Conservation (phyloP, 441 rosid genomes). For the Syzygium malaccense region DNA sequence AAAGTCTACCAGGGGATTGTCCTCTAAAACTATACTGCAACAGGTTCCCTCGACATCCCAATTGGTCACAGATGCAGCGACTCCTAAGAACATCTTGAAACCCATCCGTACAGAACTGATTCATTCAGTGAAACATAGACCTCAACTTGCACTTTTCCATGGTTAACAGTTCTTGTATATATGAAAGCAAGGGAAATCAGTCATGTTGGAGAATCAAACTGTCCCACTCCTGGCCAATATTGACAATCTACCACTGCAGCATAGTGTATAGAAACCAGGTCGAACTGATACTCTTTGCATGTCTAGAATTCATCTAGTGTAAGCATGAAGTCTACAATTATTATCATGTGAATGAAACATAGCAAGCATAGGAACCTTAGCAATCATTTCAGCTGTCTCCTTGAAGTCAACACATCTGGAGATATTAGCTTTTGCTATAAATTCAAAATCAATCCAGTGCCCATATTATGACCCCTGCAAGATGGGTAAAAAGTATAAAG, state of each 20-base stretch:
- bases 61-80: neutral
- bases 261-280: neutral
- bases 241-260: neutral
- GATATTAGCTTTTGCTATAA: slow-evolving; percentile 71
- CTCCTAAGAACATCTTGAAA: slow-evolving; percentile 7
- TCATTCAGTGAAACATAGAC: neutral
- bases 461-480: slow-evolving; percentile 90
- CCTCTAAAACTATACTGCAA: slow-evolving; percentile 8
- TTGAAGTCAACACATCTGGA: slow-evolving; percentile 81
- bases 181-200: neutral
- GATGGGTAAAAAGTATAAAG: neutral
- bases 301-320: neutral
- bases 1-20: slow-evolving; percentile 8
- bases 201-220: neutral
- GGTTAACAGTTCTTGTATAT: neutral
- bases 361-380: slow-evolving; percentile 45
- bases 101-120: neutral
- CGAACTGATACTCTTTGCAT: neutral
- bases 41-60: slow-evolving; percentile 6
- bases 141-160: neutral
- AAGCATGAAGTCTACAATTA: neutral
- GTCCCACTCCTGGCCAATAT: neutral
- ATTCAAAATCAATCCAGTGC: slow-evolving; percentile 75
- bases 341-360: neutral
- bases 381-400: slow-evolving; percentile 85